Conservation (phyloP, 306 rosid genomes). For the Benincasa hispida region DNA sequence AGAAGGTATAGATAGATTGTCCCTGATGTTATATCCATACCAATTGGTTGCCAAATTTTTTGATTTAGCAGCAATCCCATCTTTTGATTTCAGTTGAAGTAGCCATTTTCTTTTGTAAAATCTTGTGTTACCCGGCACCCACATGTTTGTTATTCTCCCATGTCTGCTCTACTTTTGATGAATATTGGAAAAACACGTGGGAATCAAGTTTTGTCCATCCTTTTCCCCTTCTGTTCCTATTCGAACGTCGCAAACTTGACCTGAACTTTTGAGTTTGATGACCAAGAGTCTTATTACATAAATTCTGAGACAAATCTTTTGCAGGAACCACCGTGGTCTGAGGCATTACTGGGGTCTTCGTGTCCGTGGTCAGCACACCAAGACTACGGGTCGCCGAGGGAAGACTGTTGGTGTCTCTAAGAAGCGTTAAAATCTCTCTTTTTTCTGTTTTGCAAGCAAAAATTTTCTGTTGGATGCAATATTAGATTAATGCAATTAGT, state of each 20-base stretch:
- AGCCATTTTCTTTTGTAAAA: too few species aligned
- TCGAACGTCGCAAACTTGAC: too few species aligned
- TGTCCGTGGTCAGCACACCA: constrained; percentile 99
- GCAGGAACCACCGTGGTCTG: constrained; percentile 97
- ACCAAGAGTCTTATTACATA: background rate
- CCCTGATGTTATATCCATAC: background rate
- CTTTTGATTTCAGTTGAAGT: background rate
- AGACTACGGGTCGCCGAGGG: constrained; percentile 96
- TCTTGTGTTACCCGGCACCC: too few species aligned
- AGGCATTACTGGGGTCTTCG: constrained; percentile 99
- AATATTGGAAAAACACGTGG: too few species aligned
- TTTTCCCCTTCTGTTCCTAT: background rate
- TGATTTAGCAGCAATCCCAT: background rate
- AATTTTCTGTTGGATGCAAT: background rate
- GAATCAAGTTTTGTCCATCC: background rate
- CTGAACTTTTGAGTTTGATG: background rate
- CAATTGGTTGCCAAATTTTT: background rate
- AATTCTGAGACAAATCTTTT: background rate
- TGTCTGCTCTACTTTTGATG: background rate
- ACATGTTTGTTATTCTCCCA: too few species aligned
- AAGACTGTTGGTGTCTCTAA: constrained; percentile 99
- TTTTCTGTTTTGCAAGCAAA: background rate
- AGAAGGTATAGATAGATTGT: background rate
- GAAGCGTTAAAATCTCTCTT: constrained; percentile 43
- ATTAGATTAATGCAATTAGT: background rate